phyloP scores from a whole-genome alignment of 2,329 filamentous ascomycete species.

The Fusarium phyllophilum region DNA sequence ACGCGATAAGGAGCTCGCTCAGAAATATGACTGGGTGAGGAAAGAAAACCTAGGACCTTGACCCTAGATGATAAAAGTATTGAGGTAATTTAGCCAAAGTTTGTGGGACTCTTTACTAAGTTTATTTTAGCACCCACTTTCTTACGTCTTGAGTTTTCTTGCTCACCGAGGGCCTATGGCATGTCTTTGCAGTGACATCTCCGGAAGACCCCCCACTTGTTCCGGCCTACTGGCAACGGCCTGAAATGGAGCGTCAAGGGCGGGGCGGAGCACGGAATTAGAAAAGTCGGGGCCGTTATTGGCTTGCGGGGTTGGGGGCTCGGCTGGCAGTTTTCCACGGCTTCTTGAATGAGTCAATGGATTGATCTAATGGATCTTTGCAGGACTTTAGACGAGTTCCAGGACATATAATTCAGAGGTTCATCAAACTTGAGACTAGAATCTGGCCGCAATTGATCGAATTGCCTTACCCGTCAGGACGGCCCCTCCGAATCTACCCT shows the following conservation, averaged over 20 bases:
- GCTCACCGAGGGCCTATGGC: neutral
- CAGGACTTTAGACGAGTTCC: neutral
- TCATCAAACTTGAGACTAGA: neutral
- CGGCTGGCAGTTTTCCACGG: conserved; percentile 10
- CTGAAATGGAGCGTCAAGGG: conserved; percentile 16
- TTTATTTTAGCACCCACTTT: neutral
- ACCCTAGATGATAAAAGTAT: neutral
- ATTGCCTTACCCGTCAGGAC: neutral
- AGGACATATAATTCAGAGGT: neutral
- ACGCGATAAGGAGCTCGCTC: conserved; percentile 2
- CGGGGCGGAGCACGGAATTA: conserved; percentile 33
- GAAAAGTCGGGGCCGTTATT: conserved; percentile 44
- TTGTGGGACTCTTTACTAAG: neutral
- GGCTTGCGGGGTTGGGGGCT: conserved; percentile 19
- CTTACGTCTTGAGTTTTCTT: neutral
- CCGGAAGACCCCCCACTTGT: conserved; percentile 25
- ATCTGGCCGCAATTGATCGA: neutral
- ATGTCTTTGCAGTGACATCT: conserved; percentile 4
- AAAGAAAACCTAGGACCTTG: neutral
- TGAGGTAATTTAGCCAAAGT: neutral
- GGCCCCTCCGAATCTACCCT: neutral
- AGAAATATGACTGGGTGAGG: neutral
- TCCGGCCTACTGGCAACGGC: conserved; percentile 25
- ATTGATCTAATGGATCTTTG: neutral
- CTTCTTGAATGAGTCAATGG: neutral